Evolutionary conservation across 2,329 filamentous ascomycete genomes (phyloP), one percentile per base, ranked within the genome.

Genomic region (Penicillium brevicompactum): DNA sequence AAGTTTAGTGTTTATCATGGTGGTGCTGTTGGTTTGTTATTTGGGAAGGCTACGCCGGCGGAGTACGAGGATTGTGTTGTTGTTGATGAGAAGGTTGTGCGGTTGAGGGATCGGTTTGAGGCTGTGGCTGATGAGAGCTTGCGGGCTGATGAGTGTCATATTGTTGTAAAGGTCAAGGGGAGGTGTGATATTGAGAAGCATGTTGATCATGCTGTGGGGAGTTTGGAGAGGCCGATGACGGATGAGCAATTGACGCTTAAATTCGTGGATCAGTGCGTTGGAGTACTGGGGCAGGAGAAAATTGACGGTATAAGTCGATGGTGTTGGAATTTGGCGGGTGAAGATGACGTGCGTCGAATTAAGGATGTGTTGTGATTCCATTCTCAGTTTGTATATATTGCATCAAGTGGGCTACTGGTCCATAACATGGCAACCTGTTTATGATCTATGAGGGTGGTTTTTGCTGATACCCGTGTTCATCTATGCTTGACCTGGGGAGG

Each of bases 1-100:
- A 84, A 84, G 45, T 84, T 84, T 61, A 82, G 80, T 51, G 79
- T 84, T 18, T 84, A 79, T 57, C 81, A 84, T 59, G 80, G 80
- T 5, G 77, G 72, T n/a, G 80, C 80, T 0, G 74, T 82, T 4
- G 81, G 78, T 0, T 58, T 84, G 8, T 60, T 83, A 2, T 79
- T 76, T 54, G 81, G 81, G 1, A 79, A 80, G 62, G 81, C 76
- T 10, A 80, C 78, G 0, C 82, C 81, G 2, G 73, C 72, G 5
- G 74, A 83, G 63, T 84, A 82, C 65, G 77, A 78, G 5, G 78
- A 83, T 60, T 59, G 65, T 0, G 73, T 80, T 1, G 80, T 83
- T 3, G 70, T 62, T n/a, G 72, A 78, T 49, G 22, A 61, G 13
- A 69, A 67, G 10, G 75, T 82, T 1, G 67, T 80, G 3, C 57